A percentile compares a stretch with the other conserved stretches of the same genome.
phyloP scores from a whole-genome alignment of 805 yeast genomes.

The Cyberlindnera veronae region DNA sequence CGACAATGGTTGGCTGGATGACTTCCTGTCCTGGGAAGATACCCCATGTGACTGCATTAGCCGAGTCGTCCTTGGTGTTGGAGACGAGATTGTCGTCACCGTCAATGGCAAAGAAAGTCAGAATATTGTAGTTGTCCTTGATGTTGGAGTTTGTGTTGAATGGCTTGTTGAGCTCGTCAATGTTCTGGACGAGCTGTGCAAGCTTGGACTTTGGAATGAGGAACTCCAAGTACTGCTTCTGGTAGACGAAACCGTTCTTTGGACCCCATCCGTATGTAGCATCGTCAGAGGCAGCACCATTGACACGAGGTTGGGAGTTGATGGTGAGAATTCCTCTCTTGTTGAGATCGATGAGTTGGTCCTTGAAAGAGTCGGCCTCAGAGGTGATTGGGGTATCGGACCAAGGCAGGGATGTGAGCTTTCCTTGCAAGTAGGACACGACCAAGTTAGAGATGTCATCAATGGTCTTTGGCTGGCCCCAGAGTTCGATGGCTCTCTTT shows the following conservation, averaged over 20 bases:
- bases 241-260: slow-evolving; percentile 79
- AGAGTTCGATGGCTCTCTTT: slow-evolving; percentile 72
- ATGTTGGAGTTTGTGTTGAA: slow-evolving; percentile 19
- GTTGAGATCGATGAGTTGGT: slow-evolving; percentile 61
- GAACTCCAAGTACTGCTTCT: slow-evolving; percentile 89
- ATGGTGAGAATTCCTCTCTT: slow-evolving; percentile 69
- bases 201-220: slow-evolving; percentile 57
- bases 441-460: slow-evolving; percentile 63
- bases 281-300: slow-evolving; percentile 72
- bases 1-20: slow-evolving; percentile 94
- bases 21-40: slow-evolving; percentile 95
- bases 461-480: slow-evolving; percentile 75
- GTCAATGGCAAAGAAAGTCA: slow-evolving; percentile 79
- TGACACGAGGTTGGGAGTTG: slow-evolving; percentile 92
- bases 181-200: slow-evolving; percentile 35
- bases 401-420: slow-evolving; percentile 83
- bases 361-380: slow-evolving; percentile 64
- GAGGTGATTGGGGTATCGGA: slow-evolving; percentile 83
- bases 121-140: slow-evolving; percentile 40
- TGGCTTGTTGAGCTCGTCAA: slow-evolving; percentile 43
- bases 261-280: slow-evolving; percentile 98
- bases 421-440: slow-evolving; percentile 66
- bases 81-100: slow-evolving; percentile 53
- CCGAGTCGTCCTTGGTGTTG: slow-evolving; percentile 65
- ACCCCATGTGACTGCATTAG: slow-evolving; percentile 98